These are phyloP conservation scores for Colletotrichum falcatum DNA, from an alignment of 2,329 filamentous ascomycete species.

Conservation along the genomic window DNA sequence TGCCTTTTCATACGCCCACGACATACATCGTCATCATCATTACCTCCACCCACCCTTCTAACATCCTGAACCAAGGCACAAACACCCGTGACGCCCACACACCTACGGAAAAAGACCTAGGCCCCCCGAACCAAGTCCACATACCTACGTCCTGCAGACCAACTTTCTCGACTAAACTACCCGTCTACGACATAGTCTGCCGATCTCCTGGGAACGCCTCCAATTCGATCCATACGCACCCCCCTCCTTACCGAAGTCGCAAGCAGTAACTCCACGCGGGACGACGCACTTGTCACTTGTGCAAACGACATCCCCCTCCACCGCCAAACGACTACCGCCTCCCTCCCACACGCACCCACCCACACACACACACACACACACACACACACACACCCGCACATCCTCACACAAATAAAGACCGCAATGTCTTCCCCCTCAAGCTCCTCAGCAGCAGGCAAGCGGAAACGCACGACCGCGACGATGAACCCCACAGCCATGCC, in stretches of 20 bases:
- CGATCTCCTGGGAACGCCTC: constrained; percentile 33
- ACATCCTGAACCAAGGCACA: constrained; percentile 37
- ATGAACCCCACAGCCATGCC: constrained; percentile 61
- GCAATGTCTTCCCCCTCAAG: constrained; percentile 71
- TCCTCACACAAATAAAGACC: constrained; percentile 7
- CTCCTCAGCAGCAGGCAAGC: constrained; percentile 73
- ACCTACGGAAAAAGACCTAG: background rate
- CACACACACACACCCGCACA: background rate
- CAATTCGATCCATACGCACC: constrained; percentile 20
- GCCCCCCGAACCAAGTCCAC: background rate
- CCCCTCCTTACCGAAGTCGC: constrained; percentile 25
- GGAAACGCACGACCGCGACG: constrained; percentile 78
- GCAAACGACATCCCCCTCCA: constrained; percentile 20
- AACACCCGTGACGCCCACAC: constrained; percentile 32
- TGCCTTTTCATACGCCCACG: constrained; percentile 6
- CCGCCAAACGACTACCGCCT: constrained; percentile 3
- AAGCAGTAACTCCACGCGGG: constrained; percentile 17
- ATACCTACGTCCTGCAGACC: background rate
- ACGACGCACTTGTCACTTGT: background rate
- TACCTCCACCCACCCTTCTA: constrained; percentile 29
- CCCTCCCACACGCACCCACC: constrained; percentile 17
- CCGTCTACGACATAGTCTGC: constrained; percentile 34
- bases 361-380: background rate
- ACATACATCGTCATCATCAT: constrained; percentile 38
- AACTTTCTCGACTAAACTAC: constrained; percentile 8